A percentile compares a stretch with the other conserved stretches of the same genome.
phyloP scores from a whole-genome alignment of 345 rosid species.

The Punica granatum region DNA sequence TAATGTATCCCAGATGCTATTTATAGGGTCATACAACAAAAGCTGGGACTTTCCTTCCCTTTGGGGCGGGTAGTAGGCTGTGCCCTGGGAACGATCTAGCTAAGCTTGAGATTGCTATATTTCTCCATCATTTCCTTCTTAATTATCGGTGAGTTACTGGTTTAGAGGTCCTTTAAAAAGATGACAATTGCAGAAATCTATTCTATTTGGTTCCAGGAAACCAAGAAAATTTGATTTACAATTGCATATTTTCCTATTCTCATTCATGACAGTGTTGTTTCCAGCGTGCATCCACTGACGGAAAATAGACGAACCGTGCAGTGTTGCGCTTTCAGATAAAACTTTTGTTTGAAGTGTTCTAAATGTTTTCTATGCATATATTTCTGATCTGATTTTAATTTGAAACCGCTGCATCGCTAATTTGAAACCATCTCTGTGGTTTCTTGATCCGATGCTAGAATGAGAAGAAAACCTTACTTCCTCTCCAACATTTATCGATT shows the following conservation, averaged over 20 bases:
- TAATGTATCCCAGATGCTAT: neutral
- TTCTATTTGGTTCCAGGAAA: slow-evolving; percentile 4
- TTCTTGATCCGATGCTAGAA: too few species aligned
- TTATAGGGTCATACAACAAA: slow-evolving; percentile 40
- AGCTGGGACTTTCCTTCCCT: slow-evolving; percentile 72
- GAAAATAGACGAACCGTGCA: too few species aligned
- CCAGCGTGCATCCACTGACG: too few species aligned
- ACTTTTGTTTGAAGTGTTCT: too few species aligned
- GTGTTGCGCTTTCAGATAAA: too few species aligned
- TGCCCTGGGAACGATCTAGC: slow-evolving; percentile 94
- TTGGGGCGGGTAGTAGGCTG: slow-evolving; percentile 73
- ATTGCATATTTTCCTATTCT: too few species aligned
- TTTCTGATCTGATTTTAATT: too few species aligned
- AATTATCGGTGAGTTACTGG: slow-evolving; percentile 37
- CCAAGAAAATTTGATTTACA: neutral
- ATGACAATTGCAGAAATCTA: neutral
- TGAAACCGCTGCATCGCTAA: too few species aligned
- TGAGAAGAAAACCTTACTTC: neutral
- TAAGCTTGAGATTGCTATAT: slow-evolving; percentile 69
- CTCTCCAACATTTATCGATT: neutral
- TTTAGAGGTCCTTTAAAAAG: neutral
- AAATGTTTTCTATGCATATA: too few species aligned
- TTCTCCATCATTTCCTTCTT: slow-evolving; percentile 77
- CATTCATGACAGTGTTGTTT: too few species aligned
- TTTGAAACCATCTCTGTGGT: too few species aligned